Base-by-base conservation (phyloP, 139 green algal species). In the Tetraselmis striata region DNA sequence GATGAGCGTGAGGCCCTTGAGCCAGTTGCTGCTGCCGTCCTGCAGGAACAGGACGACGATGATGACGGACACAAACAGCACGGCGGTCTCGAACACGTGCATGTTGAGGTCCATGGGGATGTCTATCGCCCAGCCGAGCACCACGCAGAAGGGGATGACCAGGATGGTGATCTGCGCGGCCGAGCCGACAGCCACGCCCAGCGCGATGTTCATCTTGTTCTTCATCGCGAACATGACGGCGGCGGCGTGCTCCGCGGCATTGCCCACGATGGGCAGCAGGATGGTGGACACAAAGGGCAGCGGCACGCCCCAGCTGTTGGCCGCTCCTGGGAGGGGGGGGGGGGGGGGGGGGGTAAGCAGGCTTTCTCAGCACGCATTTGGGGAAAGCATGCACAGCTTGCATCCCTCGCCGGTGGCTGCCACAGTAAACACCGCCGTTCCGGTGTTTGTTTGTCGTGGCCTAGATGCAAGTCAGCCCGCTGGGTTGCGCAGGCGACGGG, bases 101-200 rank as follows among this genome's bases (percentile, higher is more conserved):
- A 95, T 93, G 87, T 96, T 91, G 27, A 96, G 89, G 85, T 95
- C 91, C 59, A 96, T 85, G 0, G 89, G 88, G 83, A 89, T 79
- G 0, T 85, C 92, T 84, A 93, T 86, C 27, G 32, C 80, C 92
- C 92, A 95, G 0, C 84, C 89, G 31, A 95, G 79, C 59, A 96
- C 83, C 11, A 96, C 92, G 83, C 87, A 93, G 79, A 95, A 94
- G 1, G 92, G 92, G 2, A 95, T 84, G 0, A 94, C 86, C 59
- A 95, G 80, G 76, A 95, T 87, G 28, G 82, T 86, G 75, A 96
- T 87, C 85, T 95, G 92, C 1, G 87, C 90, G 79, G 84, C 83
- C 77, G 81, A 89, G 59, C 87, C 87, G n/a, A 91, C 81, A 25
- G 87, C 87, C 26, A 91, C 87, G n/a, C 86, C 86, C 23, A 91